Base-by-base conservation (phyloP, 192 early-diverging fungal species). In the Backusella macrospora region DNA sequence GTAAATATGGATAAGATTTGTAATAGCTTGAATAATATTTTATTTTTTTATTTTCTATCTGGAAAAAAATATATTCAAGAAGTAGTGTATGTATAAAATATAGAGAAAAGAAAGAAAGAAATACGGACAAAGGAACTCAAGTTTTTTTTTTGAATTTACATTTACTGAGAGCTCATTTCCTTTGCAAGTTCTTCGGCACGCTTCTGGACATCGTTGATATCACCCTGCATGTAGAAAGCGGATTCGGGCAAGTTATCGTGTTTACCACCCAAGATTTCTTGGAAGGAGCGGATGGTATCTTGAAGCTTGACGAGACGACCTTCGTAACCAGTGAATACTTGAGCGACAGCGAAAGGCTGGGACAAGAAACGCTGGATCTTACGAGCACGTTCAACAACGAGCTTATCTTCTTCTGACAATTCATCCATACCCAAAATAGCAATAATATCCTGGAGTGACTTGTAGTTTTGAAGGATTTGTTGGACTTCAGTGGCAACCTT, bases 381-480 rank as follows among this genome's bases (percentile, higher is more conserved):
- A n/a, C n/a, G n/a, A n/a, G n/a, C n/a, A n/a, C n/a, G n/a, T n/a
- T n/a, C n/a, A n/a, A n/a, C n/a, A n/a, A n/a, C n/a, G n/a, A n/a
- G n/a, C n/a, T n/a, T 98, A 88, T 98, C 96, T 82, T 98, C 95
- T 82, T 98, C 96, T 44, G 96, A 98, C 85, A 98, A 86, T 89
- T 98, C 96, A 85, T 98, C 96, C 95, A 98, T 98, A 93, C 95
- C 95, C 72, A 98, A 85, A 94, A 98, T 97, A 86, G 96, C 95
- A 91, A 98, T 98, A 81, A 98, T 98, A 90, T 98, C 96, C 86
- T 98, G 96, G 74, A 98, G 93, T 73, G 95, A 96, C 92, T 98
- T 98, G 92, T 98, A 98, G 83, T 92, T 93, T 88, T 98, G 96
- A 78, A 98, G 92, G 81, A 96, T 96, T 89, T 95, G 90, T 85